Base-by-base conservation (phyloP, 78 protist species). In the Dictyostelium citrinum region DNA sequence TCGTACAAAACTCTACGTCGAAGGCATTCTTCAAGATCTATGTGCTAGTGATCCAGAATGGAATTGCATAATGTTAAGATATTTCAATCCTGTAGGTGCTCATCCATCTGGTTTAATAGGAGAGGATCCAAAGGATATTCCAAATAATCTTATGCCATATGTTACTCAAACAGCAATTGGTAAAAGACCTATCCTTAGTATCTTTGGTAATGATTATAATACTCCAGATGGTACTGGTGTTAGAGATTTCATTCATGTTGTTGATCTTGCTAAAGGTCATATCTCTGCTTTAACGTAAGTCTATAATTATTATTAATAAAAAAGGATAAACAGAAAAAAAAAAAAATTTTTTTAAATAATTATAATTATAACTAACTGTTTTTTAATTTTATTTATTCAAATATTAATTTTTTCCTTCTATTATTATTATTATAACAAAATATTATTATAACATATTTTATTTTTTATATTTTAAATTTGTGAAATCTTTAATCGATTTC, bases 31-130 rank as follows among this genome's bases (percentile, higher is more conserved):
- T 29, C 67, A 74, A 16, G 97, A 95, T 90, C 70, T 83, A 20
- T 82, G 60, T 24, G 67, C 58, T 2, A 29, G 96, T 46, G 93
- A 95, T 49, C 75, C 91, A 8, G 90, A 46, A 24, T 97, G 83
- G 97, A 91, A 68, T 64, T 86, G 91, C 16, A 51, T 88, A 1
- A 58, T 97, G 8, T 96, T 98, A 39, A 97, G 99, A 58, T 99
- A 99, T 93, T 99, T 99, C 85, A 99, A 99, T 91, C 99, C 99
- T 12, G 95, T 91, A 2, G 99, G 99, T 35, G 99, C 99, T 16
- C 99, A 99, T 95, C 72, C 64, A 35, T 33, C 84, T 24, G 99
- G 99, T 1, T 35, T 4, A 37, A 98, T 99, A 72, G 99, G 99
- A 31, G 99, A 99, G 75, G 99, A 98, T 85, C 99, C 99, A 20